phyloP scores from a whole-genome alignment of 768 basidiomycete species.

The Chalciporus piperatus region DNA sequence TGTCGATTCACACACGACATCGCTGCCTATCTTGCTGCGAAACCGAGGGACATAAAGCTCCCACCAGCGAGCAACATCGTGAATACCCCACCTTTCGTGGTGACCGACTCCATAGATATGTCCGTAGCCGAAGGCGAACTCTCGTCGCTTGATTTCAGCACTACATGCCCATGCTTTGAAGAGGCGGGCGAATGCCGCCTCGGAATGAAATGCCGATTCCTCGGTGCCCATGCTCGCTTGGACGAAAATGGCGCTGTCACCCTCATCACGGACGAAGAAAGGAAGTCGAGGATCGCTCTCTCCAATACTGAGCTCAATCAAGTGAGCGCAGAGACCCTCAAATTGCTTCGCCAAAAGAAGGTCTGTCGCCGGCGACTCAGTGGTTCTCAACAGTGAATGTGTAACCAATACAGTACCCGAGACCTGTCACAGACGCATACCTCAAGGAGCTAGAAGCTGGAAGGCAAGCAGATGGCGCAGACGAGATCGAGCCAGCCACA shows the following conservation, averaged over 20 bases:
- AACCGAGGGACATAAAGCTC: slow-evolving; percentile 69
- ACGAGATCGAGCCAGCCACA: not conserved
- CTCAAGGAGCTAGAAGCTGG: slow-evolving; percentile 47
- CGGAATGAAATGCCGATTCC: slow-evolving; percentile 90
- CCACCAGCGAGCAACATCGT: slow-evolving; percentile 45
- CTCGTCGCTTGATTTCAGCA: slow-evolving; percentile 21
- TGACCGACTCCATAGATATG: slow-evolving; percentile 6
- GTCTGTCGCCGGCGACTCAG: slow-evolving; percentile 34
- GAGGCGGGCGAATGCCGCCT: slow-evolving; percentile 32
- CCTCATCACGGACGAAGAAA: slow-evolving; percentile 56
- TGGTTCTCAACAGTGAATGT: not conserved
- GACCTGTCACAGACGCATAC: slow-evolving; percentile 62
- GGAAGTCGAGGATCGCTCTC: slow-evolving; percentile 46
- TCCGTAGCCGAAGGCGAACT: not conserved
- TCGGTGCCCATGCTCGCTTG: slow-evolving; percentile 67
- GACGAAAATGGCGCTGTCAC: slow-evolving; percentile 44
- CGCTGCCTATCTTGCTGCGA: slow-evolving; percentile 67
- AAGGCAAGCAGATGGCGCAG: slow-evolving; percentile 14
- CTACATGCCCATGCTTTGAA: slow-evolving; percentile 25
- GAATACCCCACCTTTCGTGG: slow-evolving; percentile 51
- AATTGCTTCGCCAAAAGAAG: slow-evolving; percentile 64
- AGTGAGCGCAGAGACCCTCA: slow-evolving; percentile 53
- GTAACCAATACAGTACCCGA: slow-evolving; percentile 49
- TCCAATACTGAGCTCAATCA: slow-evolving; percentile 69
- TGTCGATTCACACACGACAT: slow-evolving; percentile 85